phyloP scores from a whole-genome alignment of 2,329 filamentous ascomycete genomes.

The Epichloe hybrida region DNA sequence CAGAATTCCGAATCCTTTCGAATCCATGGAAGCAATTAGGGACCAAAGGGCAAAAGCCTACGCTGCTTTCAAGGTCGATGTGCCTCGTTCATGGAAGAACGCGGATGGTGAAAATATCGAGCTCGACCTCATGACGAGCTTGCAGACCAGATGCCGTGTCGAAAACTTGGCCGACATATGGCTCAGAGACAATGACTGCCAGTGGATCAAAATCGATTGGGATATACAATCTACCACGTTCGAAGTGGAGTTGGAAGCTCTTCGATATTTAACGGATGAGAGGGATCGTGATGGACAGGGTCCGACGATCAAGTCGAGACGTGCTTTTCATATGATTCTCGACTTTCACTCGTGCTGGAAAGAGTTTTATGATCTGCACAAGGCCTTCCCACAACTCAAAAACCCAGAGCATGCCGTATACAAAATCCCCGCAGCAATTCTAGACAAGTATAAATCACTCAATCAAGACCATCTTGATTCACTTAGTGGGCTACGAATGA shows the following conservation, averaged over 20 bases:
- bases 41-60: slow-evolving; percentile 8
- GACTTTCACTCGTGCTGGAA: slow-evolving; percentile 15
- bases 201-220: slow-evolving; percentile 16
- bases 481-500: slow-evolving; percentile 19
- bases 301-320: slow-evolving; percentile 10
- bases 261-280: slow-evolving; percentile 12
- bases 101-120: slow-evolving; percentile 12
- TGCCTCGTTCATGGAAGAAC: slow-evolving; percentile 17
- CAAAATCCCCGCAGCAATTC: slow-evolving; percentile 13
- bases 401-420: slow-evolving; percentile 12
- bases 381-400: slow-evolving; percentile 19
- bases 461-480: slow-evolving; percentile 25
- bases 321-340: slow-evolving; percentile 20
- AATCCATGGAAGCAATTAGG: slow-evolving; percentile 6
- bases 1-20: slow-evolving; percentile 19
- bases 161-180: slow-evolving; percentile 9
- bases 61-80: slow-evolving; percentile 22
- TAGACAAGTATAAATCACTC: slow-evolving; percentile 19
- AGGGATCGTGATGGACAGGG: slow-evolving; percentile 9
- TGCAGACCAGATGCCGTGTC: slow-evolving; percentile 42
- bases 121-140: slow-evolving; percentile 45
- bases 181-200: slow-evolving; percentile 7
- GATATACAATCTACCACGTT: slow-evolving; percentile 15
- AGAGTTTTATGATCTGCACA: slow-evolving; percentile 12
- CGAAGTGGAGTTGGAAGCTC: slow-evolving; percentile 20